Evolutionary conservation across 306 rosid species (phyloP).

Genomic region (Vigna hirtella): DNA sequence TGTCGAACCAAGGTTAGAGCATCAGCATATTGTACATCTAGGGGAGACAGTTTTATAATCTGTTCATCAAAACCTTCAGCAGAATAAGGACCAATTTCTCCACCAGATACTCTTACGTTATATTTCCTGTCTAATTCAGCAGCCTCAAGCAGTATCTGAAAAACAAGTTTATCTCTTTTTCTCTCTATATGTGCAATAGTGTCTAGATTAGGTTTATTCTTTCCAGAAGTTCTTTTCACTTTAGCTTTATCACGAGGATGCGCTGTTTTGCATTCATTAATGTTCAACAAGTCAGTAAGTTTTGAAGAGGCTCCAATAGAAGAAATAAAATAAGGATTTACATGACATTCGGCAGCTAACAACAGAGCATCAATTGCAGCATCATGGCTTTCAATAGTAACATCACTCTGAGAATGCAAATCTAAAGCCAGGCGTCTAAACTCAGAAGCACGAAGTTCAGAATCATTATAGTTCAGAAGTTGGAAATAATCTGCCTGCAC

Average conservation of each 20-base stretch:
- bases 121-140: conserved; percentile 85
- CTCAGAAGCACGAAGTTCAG: conserved; percentile 85
- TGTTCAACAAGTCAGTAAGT: conserved; percentile 50
- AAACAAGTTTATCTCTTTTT: conserved; percentile 81
- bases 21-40: conserved; percentile 72
- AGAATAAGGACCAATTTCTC: conserved; percentile 51
- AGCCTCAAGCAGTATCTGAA: conserved; percentile 83
- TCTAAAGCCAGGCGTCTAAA: conserved; percentile 83
- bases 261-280: conserved; percentile 44
- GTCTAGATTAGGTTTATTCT: conserved; percentile 61
- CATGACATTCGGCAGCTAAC: conserved; percentile 93
- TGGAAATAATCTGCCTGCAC: conserved; percentile 88
- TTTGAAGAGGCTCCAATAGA: conserved; percentile 61
- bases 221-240: conserved; percentile 54
- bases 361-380: conserved; percentile 94
- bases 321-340: conserved; percentile 87
- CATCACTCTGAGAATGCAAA: conserved; percentile 73
- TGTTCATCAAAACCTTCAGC: conserved; percentile 67
- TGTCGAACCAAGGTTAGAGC: conserved; percentile 91
- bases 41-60: conserved; percentile 64
- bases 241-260: conserved; percentile 52
- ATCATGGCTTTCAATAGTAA: conserved; percentile 82
- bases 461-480: conserved; percentile 72
- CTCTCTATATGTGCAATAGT: conserved; percentile 71
- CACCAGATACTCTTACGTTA: conserved; percentile 57